Percentiles rank a stretch among this genome's conserved stretches.
Evolutionary conservation across 1,284 basidiomycete genomes (phyloP).

Genomic region (Cerrena zonata): DNA sequence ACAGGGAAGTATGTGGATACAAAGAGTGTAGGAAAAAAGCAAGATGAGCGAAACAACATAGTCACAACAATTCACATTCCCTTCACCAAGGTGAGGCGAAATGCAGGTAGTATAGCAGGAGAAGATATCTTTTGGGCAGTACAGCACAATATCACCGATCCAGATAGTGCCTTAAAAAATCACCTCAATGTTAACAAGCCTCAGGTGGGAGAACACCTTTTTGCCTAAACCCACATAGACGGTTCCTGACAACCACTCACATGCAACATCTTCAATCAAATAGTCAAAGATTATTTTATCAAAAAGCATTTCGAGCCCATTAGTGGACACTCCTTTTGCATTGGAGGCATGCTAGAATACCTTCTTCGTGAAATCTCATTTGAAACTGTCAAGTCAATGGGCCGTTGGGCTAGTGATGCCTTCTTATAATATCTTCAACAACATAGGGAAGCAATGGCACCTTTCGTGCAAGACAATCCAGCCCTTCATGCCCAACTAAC

Average conservation of each 20-base stretch:
- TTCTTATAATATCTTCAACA: constrained; percentile 21
- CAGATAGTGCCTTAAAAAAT: constrained; percentile 18
- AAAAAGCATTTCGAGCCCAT: constrained; percentile 13
- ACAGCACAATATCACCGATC: constrained; percentile 23
- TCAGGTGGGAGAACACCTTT: constrained; percentile 5
- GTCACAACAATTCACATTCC: constrained; percentile 26
- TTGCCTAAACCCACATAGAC: constrained; percentile 9
- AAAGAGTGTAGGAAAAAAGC: constrained; percentile 3
- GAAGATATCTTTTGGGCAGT: constrained; percentile 19
- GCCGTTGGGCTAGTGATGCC: constrained; percentile 31
- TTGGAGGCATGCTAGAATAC: constrained; percentile 35
- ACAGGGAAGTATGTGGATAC: constrained; percentile 14
- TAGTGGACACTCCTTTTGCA: constrained; percentile 35
- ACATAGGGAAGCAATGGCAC: constrained; percentile 17
- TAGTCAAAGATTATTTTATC: constrained; percentile 15
- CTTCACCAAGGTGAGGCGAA: constrained; percentile 21
- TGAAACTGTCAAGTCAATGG: constrained; percentile 30
- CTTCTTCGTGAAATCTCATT: constrained; percentile 32
- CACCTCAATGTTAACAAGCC: constrained; percentile 32
- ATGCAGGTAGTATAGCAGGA: no score
- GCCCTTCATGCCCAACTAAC: no score
- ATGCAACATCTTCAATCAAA: constrained; percentile 24
- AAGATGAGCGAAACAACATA: constrained; percentile 10
- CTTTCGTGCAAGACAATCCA: constrained; percentile 19
- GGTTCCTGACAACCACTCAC: constrained; percentile 23